These are phyloP conservation scores for Monosporozyma servazzii DNA, from an alignment of 805 yeast genomes.

Conservation along the genomic window DNA sequence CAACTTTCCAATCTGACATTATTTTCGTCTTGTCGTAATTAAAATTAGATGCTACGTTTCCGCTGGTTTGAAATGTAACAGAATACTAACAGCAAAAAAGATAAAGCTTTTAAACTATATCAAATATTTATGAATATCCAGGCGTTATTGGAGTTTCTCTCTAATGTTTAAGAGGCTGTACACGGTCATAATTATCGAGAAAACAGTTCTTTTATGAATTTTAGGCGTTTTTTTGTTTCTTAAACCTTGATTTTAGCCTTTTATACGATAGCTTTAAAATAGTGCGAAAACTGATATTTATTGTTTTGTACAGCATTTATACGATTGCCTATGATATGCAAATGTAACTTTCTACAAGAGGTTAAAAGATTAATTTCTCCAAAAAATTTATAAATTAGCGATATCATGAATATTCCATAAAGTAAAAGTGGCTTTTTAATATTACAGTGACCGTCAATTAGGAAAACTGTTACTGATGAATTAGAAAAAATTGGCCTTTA, in stretches of 20 bases:
- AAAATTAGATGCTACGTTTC: neutral
- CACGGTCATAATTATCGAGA: neutral
- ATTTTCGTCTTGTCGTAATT: neutral
- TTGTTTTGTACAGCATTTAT: neutral
- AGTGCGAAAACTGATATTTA: neutral
- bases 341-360: neutral
- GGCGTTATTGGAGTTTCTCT: neutral
- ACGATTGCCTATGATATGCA: neutral
- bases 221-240: neutral
- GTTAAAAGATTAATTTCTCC: neutral
- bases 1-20: constrained; percentile 74
- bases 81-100: neutral
- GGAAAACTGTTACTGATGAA: too few species aligned
- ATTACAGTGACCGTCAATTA: too few species aligned
- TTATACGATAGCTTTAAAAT: neutral
- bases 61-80: neutral
- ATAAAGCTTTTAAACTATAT: neutral
- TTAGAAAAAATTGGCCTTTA: too few species aligned
- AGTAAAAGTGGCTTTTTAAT: too few species aligned
- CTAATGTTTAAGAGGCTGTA: neutral
- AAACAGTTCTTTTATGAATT: neutral
- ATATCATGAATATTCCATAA: too few species aligned
- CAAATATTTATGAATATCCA: neutral
- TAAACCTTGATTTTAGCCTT: neutral
- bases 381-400: too few species aligned